Conservation (phyloP, 2,329 filamentous ascomycete genomes). For the Penicillium italicum region DNA sequence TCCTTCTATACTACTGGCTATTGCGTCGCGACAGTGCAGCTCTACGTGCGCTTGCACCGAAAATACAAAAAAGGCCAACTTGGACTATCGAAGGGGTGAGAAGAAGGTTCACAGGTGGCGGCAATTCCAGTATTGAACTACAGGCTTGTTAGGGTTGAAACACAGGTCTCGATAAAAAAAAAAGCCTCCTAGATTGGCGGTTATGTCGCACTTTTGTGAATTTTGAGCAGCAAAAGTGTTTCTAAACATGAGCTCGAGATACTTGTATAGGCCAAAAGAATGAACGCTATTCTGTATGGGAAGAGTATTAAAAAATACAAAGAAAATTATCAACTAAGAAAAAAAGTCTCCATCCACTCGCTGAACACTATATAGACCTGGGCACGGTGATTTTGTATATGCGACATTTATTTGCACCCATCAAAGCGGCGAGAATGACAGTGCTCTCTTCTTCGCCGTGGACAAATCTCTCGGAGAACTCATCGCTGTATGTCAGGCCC, state of each 20-base stretch:
- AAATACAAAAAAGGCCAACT: not conserved
- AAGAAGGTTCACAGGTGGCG: not conserved
- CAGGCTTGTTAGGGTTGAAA: not conserved
- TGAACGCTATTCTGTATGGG: not conserved
- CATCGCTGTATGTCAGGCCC: not conserved
- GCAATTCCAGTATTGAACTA: not conserved
- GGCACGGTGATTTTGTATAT: not conserved
- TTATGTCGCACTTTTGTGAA: not conserved
- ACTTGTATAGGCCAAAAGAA: not conserved
- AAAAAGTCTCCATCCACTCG: too few relatives aligned
- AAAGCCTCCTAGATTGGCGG: not conserved
- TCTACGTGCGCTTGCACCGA: not conserved
- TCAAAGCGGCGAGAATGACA: not conserved
- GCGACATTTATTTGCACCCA: not conserved
- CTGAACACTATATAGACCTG: not conserved
- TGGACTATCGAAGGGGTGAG: not conserved
- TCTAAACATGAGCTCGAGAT: not conserved
- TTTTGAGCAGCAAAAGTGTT: too few relatives aligned
- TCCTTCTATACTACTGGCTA: not conserved
- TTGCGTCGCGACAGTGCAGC: not conserved
- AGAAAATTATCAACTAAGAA: not conserved
- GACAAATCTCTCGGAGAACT: not conserved
- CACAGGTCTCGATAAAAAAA: not conserved
- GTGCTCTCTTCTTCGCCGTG: not conserved
- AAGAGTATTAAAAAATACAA: not conserved